Base-by-base conservation (phyloP, 2,329 filamentous ascomycete genomes). In the Aspergillus vadensis region DNA sequence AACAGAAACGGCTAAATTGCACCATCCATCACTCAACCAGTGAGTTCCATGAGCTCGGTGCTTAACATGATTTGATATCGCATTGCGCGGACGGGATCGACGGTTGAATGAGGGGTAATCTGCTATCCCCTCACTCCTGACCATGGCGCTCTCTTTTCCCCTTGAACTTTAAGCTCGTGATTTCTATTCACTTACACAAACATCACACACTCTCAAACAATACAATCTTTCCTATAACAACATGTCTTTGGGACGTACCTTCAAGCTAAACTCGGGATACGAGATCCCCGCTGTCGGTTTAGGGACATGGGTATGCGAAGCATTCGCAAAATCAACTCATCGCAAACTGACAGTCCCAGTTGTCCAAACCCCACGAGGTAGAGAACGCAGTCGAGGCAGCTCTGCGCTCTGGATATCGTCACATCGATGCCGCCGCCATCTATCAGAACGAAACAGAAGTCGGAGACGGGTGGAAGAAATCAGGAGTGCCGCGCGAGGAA, bases 341-440 rank as follows among this genome's bases (percentile, higher is more conserved):
- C 38, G 25, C 10, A 30, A 57, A 32, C 25, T 63, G 32, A 59
- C 43, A 59, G 39, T 47, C 27, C 38, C 47, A 74, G 72, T 68
- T 73, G 61, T 61, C 77, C 71, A 52, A 73, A 61, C 69, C 72
- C 5, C 72, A 79, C 58, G 78, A 83, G 62, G 81, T 83, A 36
- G 79, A 81, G 57, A 71, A 78, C 19, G 81, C 81, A 17, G 81
- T 85, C 8, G 74, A 78, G 17, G 71, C 74, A 39, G 84, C 84
- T 6, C 67, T 77, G 15, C 70, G 70, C 39, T 61, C 65, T 5
- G 75, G 75, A 30, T 77, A 77, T 58, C 71, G 74, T 49, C 74
- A 77, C 63, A 71, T 62, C 59, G 83, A 85, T 70, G 78, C 77
- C 27, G 82, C 83, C 14, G 77, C 78, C 51, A 69, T 70, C 36